A percentile compares a stretch with the other conserved stretches of the same genome.
Evolutionary conservation across 129 eudicot species (phyloP).

Genomic region (Mikania micrantha): DNA sequence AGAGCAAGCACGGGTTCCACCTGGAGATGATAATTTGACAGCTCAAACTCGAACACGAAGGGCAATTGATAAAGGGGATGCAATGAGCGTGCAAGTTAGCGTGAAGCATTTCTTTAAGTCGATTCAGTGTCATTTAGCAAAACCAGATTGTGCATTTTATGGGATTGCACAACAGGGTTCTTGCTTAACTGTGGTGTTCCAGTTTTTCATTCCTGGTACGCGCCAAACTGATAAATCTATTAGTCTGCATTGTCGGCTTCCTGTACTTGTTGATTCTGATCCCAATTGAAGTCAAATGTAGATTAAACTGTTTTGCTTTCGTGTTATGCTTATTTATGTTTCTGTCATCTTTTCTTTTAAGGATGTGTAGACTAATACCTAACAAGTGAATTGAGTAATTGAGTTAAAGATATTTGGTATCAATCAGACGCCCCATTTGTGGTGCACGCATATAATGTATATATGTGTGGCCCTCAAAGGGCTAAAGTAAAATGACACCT

Average conservation of each 20-base stretch:
- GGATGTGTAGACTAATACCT: conserved; percentile 3
- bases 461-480: no score
- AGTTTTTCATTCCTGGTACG: conserved; percentile 84
- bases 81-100: conserved; percentile 76
- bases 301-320: neutral
- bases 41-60: conserved; percentile 55
- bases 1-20: conserved; percentile 47
- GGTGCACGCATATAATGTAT: no score
- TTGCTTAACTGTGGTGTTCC: conserved; percentile 78
- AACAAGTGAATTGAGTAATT: conserved; percentile 3
- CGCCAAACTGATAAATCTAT: conserved; percentile 79
- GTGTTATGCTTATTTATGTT: conserved; percentile 1
- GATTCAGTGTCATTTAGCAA: conserved; percentile 76
- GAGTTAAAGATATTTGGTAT: no score
- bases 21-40: conserved; percentile 40
- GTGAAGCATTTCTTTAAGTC: conserved; percentile 90
- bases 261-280: conserved; percentile 95
- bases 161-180: conserved; percentile 76
- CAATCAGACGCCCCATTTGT: no score
- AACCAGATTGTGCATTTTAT: conserved; percentile 88
- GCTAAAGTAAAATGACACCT: no score
- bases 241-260: conserved; percentile 92
- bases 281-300: conserved; percentile 31
- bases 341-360: neutral
- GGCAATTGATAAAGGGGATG: conserved; percentile 64